Percentiles rank a stretch among this genome's conserved stretches.
Conservation (phyloP, 192 early-diverging fungal genomes). For the Globomyces pollinis-pini region DNA sequence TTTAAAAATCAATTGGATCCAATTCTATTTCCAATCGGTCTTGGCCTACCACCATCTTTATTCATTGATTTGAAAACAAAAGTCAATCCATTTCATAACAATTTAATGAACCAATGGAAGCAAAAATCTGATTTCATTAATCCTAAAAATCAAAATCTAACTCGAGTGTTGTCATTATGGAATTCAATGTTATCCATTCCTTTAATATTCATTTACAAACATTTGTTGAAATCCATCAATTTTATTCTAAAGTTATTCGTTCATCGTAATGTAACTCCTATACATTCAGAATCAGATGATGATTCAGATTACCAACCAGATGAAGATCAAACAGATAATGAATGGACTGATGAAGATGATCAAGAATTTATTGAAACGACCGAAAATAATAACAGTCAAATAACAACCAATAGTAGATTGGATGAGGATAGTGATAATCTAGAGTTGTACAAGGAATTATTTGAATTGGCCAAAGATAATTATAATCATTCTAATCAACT, state of each 20-base stretch:
- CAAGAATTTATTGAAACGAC: too few relatives aligned
- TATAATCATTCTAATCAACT: background rate
- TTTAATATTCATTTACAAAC: background rate
- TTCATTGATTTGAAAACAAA: background rate
- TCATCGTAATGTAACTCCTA: background rate
- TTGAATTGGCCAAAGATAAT: too few relatives aligned
- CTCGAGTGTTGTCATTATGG: background rate
- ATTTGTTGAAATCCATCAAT: background rate
- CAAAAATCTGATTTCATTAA: background rate
- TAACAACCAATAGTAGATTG: too few relatives aligned
- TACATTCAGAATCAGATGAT: background rate
- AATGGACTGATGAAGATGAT: background rate
- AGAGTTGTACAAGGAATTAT: too few relatives aligned
- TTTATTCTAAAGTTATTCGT: background rate
- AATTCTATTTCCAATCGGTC: background rate
- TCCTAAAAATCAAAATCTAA: background rate
- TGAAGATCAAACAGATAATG: background rate
- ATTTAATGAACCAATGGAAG: too few relatives aligned
- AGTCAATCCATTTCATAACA: background rate
- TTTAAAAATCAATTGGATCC: background rate
- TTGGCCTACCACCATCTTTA: background rate
- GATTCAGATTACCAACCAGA: background rate
- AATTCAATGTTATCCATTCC: background rate
- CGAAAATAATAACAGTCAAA: too few relatives aligned
- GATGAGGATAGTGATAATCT: too few relatives aligned